Base-by-base conservation (phyloP, 495 filamentous ascomycete genomes). In the Neurospora africana region DNA sequence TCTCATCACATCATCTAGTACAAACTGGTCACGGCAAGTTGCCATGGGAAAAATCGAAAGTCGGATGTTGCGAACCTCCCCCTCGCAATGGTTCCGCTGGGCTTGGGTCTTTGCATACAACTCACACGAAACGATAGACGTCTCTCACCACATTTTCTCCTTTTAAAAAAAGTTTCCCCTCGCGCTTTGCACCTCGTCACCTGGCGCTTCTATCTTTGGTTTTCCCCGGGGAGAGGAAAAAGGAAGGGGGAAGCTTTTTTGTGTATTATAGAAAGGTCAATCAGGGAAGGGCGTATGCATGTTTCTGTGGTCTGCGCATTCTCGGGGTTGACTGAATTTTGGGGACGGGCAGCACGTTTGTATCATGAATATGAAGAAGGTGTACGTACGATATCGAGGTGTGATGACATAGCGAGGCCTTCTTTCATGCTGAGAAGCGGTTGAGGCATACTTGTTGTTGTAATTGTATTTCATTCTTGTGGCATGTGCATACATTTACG, bases 241-340 rank as follows among this genome's bases (percentile, higher is more conserved):
- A 47, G 40, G 40, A 71, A 69, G 68, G 58, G 36, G 35, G 69
- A 69, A 71, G 21, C 65, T 65, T 65, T 61, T 65, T 44, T 69
- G 39, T 76, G 75, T 76, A 76, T 68, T 73, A 76, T 76, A 76
- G 75, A 75, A 23, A 65, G 72, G 39, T 72, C 70, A 68, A 43
- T 65, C 53, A 9, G 44, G 67, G 69, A 65, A 61, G 30, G 68
- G 69, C 68, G 39, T 40, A 37, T 33, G 36, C 37, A 68, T 68
- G 58, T 72, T 19, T 37, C 27, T 53, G 27, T 27, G 35, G 58
- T 41, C 68, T 68, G 40, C 19, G 41, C 19, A 68, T 21, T 58
- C 47, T 58, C 21, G 19, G 21, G 61, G 47, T 39, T 69, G 33
- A 9, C 35, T 65, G 27, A 65, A 19, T 15, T 33, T 65, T 65